phyloP scores from a whole-genome alignment of 352 stramenopile species.

The Phytophthora podocarpi region DNA sequence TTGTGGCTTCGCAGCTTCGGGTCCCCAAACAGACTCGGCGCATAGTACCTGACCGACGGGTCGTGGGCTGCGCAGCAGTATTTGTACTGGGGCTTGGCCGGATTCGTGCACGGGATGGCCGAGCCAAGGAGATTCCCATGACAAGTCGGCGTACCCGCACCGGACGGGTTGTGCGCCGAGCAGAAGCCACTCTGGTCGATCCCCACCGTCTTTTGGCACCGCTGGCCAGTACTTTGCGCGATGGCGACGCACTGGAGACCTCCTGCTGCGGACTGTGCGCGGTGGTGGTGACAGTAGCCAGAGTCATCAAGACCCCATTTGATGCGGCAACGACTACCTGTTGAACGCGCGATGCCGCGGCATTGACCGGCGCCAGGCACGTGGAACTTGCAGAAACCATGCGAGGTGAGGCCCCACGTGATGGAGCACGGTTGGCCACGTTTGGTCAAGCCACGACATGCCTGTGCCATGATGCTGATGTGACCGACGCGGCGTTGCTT shows the following conservation, averaged over 20 bases:
- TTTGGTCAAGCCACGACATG: slow-evolving; percentile 11
- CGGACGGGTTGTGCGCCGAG: neutral
- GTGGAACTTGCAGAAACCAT: slow-evolving; percentile 32
- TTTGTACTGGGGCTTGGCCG: slow-evolving; percentile 27
- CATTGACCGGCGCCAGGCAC: slow-evolving; percentile 15
- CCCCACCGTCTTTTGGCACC: slow-evolving; percentile 16
- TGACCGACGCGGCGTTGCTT: too few species aligned
- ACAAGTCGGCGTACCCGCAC: neutral
- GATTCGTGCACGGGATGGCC: slow-evolving; percentile 4
- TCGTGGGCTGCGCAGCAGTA: slow-evolving; percentile 45
- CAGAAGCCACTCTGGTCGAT: slow-evolving; percentile 27
- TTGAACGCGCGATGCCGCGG: slow-evolving; percentile 17
- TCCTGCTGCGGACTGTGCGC: too few species aligned
- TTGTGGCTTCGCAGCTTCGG: slow-evolving; percentile 8
- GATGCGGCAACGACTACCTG: slow-evolving; percentile 20
- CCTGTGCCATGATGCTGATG: neutral
- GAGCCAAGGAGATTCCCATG: slow-evolving; percentile 2
- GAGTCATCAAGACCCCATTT: slow-evolving; percentile 20
- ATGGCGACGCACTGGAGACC: slow-evolving; percentile 15
- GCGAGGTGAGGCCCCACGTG: neutral
- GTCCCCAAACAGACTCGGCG: slow-evolving; percentile 30
- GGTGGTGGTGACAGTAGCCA: slow-evolving; percentile 21
- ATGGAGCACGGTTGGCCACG: slow-evolving; percentile 3
- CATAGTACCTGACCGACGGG: slow-evolving; percentile 12
- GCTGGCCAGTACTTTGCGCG: slow-evolving; percentile 18